Evolutionary conservation across 1,139 yeast genomes (phyloP).

Genomic region (Suhomyces ambrosiae): DNA sequence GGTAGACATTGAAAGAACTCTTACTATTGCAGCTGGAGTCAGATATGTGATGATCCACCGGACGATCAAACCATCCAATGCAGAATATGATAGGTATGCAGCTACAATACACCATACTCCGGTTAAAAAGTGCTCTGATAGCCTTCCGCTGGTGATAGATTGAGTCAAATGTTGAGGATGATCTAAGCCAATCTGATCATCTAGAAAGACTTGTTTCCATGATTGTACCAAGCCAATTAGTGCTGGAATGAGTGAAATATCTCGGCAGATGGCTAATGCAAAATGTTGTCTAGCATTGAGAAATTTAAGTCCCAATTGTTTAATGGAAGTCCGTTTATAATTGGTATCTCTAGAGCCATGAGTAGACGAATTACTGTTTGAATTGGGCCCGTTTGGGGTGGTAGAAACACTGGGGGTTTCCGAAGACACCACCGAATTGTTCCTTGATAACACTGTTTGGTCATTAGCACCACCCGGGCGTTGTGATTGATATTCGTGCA

Average conservation of each 20-base stretch:
- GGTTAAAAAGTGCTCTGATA: slow-evolving; percentile 70
- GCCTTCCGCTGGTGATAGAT: slow-evolving; percentile 55
- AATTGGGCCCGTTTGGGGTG: neutral
- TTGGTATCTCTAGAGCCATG: slow-evolving; percentile 1
- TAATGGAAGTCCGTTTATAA: slow-evolving; percentile 35
- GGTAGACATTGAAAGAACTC: slow-evolving; percentile 82
- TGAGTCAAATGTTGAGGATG: slow-evolving; percentile 14
- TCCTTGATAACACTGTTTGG: slow-evolving; percentile 8
- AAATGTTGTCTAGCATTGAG: slow-evolving; percentile 78
- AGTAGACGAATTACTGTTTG: slow-evolving; percentile 1
- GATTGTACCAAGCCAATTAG: slow-evolving; percentile 58
- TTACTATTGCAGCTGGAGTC: slow-evolving; percentile 81
- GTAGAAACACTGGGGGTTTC: slow-evolving; percentile 3
- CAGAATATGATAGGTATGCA: slow-evolving; percentile 80
- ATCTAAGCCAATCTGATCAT: slow-evolving; percentile 28
- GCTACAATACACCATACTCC: slow-evolving; percentile 86
- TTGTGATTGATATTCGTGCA: slow-evolving; percentile 25
- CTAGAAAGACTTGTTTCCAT: slow-evolving; percentile 48
- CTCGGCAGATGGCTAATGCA: slow-evolving; percentile 71
- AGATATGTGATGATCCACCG: slow-evolving; percentile 93
- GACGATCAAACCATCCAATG: slow-evolving; percentile 85
- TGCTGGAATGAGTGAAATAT: slow-evolving; percentile 69
- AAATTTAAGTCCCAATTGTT: slow-evolving; percentile 63
- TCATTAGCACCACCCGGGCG: slow-evolving; percentile 6
- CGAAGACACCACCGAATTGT: slow-evolving; percentile 9